Conservation (phyloP, 441 rosid species). For the Arabidopsis hybrid region DNA sequence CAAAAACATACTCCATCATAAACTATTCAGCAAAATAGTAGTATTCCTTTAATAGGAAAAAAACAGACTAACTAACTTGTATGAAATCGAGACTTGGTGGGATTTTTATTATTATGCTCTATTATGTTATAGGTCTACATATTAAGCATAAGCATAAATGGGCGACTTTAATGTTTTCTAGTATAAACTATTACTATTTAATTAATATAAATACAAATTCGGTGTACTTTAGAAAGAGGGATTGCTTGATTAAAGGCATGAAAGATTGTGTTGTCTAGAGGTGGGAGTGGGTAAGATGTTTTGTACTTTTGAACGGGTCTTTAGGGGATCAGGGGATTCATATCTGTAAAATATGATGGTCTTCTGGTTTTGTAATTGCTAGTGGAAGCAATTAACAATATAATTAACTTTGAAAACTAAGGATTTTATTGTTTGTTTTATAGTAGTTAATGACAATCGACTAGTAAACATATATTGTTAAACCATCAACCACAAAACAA, state of each 20-base stretch:
- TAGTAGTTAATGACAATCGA: too few species aligned
- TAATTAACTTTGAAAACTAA: not conserved
- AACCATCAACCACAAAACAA: too few species aligned
- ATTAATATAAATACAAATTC: constrained; percentile 3
- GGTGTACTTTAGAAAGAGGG: constrained; percentile 32
- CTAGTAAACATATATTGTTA: too few species aligned
- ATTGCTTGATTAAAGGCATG: constrained; percentile 40
- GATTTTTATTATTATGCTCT: constrained; percentile 2
- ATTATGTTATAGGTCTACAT: not conserved
- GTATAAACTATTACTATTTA: constrained; percentile 1
- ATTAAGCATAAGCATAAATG: not conserved
- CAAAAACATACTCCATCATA: not conserved
- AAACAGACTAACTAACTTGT: constrained; percentile 9
- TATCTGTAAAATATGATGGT: not conserved
- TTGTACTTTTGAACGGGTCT: constrained; percentile 54
- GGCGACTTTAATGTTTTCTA: constrained; percentile 20
- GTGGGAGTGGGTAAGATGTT: constrained; percentile 47
- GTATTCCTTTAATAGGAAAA: not conserved
- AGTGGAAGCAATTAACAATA: not conserved
- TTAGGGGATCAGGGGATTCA: constrained; percentile 37
- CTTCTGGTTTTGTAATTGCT: not conserved
- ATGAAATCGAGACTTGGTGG: constrained; percentile 15
- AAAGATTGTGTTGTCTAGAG: constrained; percentile 47
- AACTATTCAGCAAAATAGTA: constrained; percentile 10
- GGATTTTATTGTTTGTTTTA: not conserved